Base-by-base conservation (phyloP, 129 eudicot species). In the Helianthus tuberosus region DNA sequence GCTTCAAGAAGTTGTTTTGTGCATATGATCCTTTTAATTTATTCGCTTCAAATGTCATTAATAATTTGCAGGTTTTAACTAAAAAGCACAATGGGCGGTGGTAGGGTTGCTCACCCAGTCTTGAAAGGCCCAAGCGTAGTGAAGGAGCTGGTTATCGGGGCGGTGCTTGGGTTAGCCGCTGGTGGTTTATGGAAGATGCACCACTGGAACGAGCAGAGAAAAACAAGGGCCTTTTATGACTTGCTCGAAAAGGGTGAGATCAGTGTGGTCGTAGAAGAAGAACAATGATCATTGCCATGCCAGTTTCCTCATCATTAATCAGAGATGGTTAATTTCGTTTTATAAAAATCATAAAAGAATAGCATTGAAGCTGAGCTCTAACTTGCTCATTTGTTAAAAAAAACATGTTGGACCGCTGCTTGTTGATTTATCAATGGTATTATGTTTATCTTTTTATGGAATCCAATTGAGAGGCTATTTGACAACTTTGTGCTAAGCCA, bases 141-240 rank as follows among this genome's bases (percentile, higher is more conserved):
- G 8, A 80, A 80, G 80, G 84, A 80, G 66, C 49, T 80, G 64
- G 49, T 80, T 44, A 80, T 75, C 38, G 84, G 84, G 15, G 65
- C 80, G 5, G 80, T 71, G 53, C 84, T 80, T 50, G 84, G 84
- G 32, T 51, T 80, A 71, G 73, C 77, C 2, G 71, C 75, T 4
- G 84, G 84, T 59, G 80, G 84, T 36, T 68, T 80, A 13, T 80
- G 84, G 84, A 80, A 80, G 72, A 80, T 80, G 84, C 84, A 80
- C 57, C 84, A 75, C 48, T 80, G 84, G 84, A 80, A 80, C 11
- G 84, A 80, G 47, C 84, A 80, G 73, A 80, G 80, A 80, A 80
- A 68, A 70, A 57, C 80, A 32, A 63, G 77, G 63, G 69, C 80
- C 6, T 80, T 80, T 39, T 80, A 75, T 41, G 77, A 80, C 64